Evolutionary conservation across 164 flowering plant genomes (phyloP).

Genomic region (Annona cherimola): DNA sequence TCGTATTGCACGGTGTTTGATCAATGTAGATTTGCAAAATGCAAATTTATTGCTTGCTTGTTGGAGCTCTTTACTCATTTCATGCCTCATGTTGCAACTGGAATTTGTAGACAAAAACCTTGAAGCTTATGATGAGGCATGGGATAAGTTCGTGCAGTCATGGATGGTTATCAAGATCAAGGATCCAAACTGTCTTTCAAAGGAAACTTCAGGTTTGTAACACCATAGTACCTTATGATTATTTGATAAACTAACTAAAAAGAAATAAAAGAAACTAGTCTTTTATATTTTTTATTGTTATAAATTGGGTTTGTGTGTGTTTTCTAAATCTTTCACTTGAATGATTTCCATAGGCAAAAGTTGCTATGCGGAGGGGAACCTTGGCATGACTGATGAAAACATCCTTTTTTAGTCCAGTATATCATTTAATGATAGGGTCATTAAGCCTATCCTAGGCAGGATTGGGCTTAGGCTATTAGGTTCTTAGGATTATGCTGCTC

Average conservation of each 20-base stretch:
- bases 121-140: conserved; percentile 84
- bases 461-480: too few species aligned
- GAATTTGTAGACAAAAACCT: conserved; percentile 69
- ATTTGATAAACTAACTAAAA: not conserved
- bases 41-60: not conserved
- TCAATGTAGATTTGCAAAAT: not conserved
- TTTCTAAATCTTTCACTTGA: not conserved
- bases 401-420: conserved; percentile 22
- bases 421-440: too few species aligned
- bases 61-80: not conserved
- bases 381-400: conserved; percentile 93
- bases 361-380: conserved; percentile 85
- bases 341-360: conserved; percentile 50
- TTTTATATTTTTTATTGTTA: not conserved
- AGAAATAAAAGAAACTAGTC: too few species aligned
- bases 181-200: conserved; percentile 74
- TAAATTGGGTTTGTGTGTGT: not conserved
- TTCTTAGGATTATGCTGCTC: too few species aligned
- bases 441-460: too few species aligned
- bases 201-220: conserved; percentile 86
- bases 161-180: conserved; percentile 92
- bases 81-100: conserved; percentile 41
- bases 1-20: too few species aligned
- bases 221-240: not conserved
- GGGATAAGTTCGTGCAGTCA: conserved; percentile 79